phyloP scores from a whole-genome alignment of 2,329 filamentous ascomycete genomes.

The Ilyonectria robusta region DNA sequence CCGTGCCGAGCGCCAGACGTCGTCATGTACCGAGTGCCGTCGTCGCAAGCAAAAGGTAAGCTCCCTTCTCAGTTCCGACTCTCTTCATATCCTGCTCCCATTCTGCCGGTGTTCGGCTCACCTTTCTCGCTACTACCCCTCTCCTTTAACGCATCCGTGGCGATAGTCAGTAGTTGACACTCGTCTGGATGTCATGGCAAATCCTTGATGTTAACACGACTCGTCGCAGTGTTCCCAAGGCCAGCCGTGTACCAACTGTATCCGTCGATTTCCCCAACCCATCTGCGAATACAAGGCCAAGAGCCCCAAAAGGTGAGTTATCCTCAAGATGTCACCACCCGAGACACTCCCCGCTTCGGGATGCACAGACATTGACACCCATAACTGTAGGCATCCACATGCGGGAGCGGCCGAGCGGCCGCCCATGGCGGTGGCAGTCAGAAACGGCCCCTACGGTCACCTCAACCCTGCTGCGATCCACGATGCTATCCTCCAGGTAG shows the following conservation, averaged over 20 bases:
- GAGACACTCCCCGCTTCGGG: not conserved
- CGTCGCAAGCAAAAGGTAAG: conserved; percentile 66
- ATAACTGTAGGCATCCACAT: conserved; percentile 23
- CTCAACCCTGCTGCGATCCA: conserved; percentile 54
- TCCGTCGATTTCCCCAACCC: conserved; percentile 66
- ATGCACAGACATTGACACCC: not conserved
- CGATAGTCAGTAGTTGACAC: not conserved
- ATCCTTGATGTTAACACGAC: conserved; percentile 20
- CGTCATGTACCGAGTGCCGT: conserved; percentile 66
- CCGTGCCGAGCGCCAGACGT: conserved; percentile 49
- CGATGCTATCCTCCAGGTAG: conserved; percentile 53
- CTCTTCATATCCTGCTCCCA: not conserved
- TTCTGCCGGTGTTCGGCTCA: not conserved
- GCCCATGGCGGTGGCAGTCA: conserved; percentile 39
- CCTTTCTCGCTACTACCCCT: not conserved
- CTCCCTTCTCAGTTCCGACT: not conserved
- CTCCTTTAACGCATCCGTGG: not conserved
- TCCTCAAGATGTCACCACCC: not conserved
- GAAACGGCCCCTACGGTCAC: conserved; percentile 52
- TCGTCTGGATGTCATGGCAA: not conserved
- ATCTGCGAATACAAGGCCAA: conserved; percentile 62
- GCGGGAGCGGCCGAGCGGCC: conserved; percentile 26
- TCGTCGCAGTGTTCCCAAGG: conserved; percentile 65
- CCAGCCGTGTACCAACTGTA: conserved; percentile 68
- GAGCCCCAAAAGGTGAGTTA: conserved; percentile 39